phyloP scores from a whole-genome alignment of 306 rosid genomes.

The Datisca glomerata region DNA sequence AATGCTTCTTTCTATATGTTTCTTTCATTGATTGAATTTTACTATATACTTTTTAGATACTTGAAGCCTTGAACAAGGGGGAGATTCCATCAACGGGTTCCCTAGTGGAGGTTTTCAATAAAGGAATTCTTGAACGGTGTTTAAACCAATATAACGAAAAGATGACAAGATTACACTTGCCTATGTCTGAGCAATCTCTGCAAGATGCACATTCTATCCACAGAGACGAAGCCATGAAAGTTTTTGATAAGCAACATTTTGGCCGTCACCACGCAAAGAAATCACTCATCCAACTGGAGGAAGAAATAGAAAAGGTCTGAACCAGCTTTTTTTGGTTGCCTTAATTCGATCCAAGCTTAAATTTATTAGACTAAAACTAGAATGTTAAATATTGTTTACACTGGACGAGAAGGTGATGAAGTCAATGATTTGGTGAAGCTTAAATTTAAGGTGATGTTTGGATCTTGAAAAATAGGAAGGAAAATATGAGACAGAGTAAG shows the following conservation, averaged over 20 bases:
- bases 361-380: too few species aligned
- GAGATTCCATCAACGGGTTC: conserved; percentile 99
- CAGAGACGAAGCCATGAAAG: conserved; percentile 38
- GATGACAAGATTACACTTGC: conserved; percentile 48
- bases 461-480: too few species aligned
- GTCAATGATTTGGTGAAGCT: too few species aligned
- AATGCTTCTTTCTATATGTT: too few species aligned
- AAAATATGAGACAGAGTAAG: too few species aligned
- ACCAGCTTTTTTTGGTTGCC: conserved; percentile 6
- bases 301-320: conserved; percentile 63
- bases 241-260: conserved; percentile 78
- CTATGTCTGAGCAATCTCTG: conserved; percentile 47
- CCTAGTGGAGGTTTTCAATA: conserved; percentile 90
- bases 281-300: conserved; percentile 66
- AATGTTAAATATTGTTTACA: too few species aligned
- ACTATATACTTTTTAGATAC: too few species aligned
- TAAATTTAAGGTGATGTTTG: too few species aligned
- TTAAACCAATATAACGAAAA: conserved; percentile 51
- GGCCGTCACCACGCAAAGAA: conserved; percentile 87
- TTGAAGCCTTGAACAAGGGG: conserved; percentile 95
- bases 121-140: conserved; percentile 85
- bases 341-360: too few species aligned
- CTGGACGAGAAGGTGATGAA: too few species aligned
- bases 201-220: conserved; percentile 44
- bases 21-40: too few species aligned